Evolutionary conservation across 2,329 filamentous ascomycete species (phyloP).

Genomic region (Ophiocordyceps robertsii): DNA sequence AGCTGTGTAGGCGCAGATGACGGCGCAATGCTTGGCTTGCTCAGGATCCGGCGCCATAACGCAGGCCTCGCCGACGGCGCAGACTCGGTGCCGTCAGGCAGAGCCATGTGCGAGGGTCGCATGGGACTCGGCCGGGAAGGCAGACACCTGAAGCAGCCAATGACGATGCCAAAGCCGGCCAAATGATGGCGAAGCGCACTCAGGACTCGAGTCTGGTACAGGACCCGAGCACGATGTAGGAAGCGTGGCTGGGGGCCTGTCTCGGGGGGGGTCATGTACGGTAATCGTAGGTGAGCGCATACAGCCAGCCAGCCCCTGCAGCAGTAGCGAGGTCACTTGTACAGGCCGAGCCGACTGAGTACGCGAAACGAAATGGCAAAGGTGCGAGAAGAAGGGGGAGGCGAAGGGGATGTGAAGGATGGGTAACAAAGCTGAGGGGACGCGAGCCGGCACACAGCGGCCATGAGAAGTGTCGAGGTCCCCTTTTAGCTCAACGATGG

Average conservation of each 20-base stretch:
- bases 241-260: neutral
- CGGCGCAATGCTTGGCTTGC: conserved; percentile 7
- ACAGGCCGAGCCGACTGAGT: neutral
- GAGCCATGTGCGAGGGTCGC: conserved; percentile 10
- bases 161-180: neutral
- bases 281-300: neutral
- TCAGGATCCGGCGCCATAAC: conserved; percentile 16
- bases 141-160: neutral
- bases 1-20: conserved; percentile 6
- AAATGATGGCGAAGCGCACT: neutral
- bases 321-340: neutral
- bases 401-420: neutral
- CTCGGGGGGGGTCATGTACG: neutral
- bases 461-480: too few relatives aligned
- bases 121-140: conserved; percentile 4
- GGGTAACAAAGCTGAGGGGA: neutral
- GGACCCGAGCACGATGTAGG: neutral
- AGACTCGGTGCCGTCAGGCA: conserved; percentile 14
- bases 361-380: neutral
- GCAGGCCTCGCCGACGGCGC: conserved; percentile 11
- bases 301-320: neutral
- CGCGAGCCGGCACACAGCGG: neutral
- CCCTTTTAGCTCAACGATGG: too few relatives aligned
- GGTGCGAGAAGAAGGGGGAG: neutral
- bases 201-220: neutral